These are phyloP conservation scores for Calonectria hawksworthii DNA, from an alignment of 2,329 filamentous ascomycete species.

Conservation along the genomic window DNA sequence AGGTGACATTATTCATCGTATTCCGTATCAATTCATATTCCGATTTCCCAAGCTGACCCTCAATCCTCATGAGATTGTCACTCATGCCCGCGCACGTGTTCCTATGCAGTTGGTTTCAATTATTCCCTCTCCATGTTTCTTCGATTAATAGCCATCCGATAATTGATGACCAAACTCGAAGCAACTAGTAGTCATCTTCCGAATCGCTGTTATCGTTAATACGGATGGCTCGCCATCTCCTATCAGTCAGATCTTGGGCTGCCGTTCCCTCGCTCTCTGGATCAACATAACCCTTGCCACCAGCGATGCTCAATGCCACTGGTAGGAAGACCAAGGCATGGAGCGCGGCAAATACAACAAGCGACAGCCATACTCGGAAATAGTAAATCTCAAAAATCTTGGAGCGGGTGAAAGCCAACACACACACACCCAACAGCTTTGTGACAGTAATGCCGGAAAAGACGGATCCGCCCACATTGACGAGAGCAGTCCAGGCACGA, in stretches of 20 bases:
- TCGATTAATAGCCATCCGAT: not conserved
- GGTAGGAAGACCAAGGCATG: slow-evolving; percentile 94
- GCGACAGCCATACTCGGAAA: slow-evolving; percentile 94
- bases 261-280: slow-evolving; percentile 89
- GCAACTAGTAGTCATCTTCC: slow-evolving; percentile 70
- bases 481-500: slow-evolving; percentile 90
- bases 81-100: not conserved
- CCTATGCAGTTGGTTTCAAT: not conserved
- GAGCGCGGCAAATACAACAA: slow-evolving; percentile 89
- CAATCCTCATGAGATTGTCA: not conserved
- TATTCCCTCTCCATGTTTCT: not conserved
- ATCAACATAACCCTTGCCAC: slow-evolving; percentile 90
- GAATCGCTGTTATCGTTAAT: slow-evolving; percentile 83
- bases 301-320: slow-evolving; percentile 86
- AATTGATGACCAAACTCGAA: slow-evolving; percentile 17
- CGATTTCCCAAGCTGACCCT: not conserved
- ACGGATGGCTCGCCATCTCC: slow-evolving; percentile 82
- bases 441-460: slow-evolving; percentile 97
- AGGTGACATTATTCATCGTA: not conserved
- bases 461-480: slow-evolving; percentile 94
- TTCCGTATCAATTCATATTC: not conserved
- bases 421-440: slow-evolving; percentile 91
- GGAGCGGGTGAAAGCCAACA: slow-evolving; percentile 93
- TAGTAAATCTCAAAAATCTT: slow-evolving; percentile 99
- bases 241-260: slow-evolving; percentile 87